Conservation (phyloP, 495 filamentous ascomycete genomes). For the Articulospora tetracladia region DNA sequence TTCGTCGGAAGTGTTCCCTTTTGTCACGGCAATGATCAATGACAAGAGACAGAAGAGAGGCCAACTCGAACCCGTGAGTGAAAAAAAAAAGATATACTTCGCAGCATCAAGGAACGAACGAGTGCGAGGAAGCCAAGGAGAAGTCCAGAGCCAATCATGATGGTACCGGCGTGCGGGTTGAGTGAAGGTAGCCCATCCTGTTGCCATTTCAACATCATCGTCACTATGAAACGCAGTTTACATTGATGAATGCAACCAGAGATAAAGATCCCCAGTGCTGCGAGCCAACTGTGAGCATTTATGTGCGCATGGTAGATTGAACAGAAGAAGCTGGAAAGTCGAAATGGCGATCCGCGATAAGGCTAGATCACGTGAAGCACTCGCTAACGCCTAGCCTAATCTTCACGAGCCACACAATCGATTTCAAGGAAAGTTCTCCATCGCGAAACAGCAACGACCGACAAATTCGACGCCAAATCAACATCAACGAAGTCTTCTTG, state of each 20-base stretch:
- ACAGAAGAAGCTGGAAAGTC: background rate
- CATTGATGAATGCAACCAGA: too few species aligned
- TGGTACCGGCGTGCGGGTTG: background rate
- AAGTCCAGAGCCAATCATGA: background rate
- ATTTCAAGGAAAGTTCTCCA: slow-evolving; percentile 9
- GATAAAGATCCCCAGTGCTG: too few species aligned
- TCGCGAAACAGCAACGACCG: slow-evolving; percentile 12
- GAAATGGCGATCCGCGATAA: background rate
- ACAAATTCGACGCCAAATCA: slow-evolving; percentile 24
- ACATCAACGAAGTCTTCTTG: slow-evolving; percentile 24
- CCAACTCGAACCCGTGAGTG: background rate
- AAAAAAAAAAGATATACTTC: background rate
- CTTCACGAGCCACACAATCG: slow-evolving; percentile 2
- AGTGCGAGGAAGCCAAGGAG: background rate
- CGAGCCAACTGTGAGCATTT: too few species aligned
- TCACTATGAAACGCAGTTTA: too few species aligned
- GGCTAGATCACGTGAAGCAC: slow-evolving; percentile 5
- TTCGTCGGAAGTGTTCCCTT: background rate
- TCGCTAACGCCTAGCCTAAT: background rate
- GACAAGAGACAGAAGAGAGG: background rate
- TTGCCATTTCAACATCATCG: too few species aligned
- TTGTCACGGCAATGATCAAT: background rate
- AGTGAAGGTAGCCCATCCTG: background rate
- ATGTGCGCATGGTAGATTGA: too few species aligned
- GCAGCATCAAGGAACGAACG: background rate